Percentiles rank a stretch among this genome's conserved stretches.
phyloP scores from a whole-genome alignment of 805 yeast species.

The Blastobotrys chiropterorum region DNA sequence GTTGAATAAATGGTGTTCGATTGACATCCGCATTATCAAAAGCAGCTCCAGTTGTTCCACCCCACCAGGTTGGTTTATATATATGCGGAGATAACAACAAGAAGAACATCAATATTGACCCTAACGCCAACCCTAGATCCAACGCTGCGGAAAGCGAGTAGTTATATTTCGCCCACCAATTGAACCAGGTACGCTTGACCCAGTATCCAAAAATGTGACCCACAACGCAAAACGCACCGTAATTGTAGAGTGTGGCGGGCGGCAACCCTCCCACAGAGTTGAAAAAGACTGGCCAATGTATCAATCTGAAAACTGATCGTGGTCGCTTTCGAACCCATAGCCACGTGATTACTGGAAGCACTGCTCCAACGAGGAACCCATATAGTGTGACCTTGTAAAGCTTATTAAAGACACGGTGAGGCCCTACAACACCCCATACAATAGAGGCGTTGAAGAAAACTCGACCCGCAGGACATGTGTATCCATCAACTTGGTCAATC shows the following conservation, averaged over 20 bases:
- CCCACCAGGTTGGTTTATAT: conserved; percentile 57
- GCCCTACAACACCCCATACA: conserved; percentile 63
- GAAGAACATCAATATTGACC: conserved; percentile 53
- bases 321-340: conserved; percentile 35
- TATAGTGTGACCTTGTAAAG: conserved; percentile 49
- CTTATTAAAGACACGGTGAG: conserved; percentile 45
- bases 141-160: conserved; percentile 60
- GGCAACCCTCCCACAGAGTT: conserved; percentile 58
- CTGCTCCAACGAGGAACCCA: conserved; percentile 55
- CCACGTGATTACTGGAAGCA: conserved; percentile 39
- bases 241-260: conserved; percentile 68
- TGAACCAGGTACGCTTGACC: conserved; percentile 47
- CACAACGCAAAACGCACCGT: conserved; percentile 47
- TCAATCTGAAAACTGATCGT: conserved; percentile 35
- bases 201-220: conserved; percentile 54
- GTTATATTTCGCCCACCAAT: conserved; percentile 77
- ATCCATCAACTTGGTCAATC: conserved; percentile 37
- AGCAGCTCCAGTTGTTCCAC: conserved; percentile 44
- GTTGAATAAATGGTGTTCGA: not conserved
- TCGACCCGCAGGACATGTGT: conserved; percentile 42
- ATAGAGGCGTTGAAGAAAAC: conserved; percentile 52
- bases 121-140: conserved; percentile 61
- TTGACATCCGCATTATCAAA: conserved; percentile 34
- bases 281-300: conserved; percentile 67
- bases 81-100: conserved; percentile 40